A percentile compares a stretch with the other conserved stretches of the same genome.
Conservation (phyloP, 2,329 filamentous ascomycete species). For the Pseudogymnoascus sp. region DNA sequence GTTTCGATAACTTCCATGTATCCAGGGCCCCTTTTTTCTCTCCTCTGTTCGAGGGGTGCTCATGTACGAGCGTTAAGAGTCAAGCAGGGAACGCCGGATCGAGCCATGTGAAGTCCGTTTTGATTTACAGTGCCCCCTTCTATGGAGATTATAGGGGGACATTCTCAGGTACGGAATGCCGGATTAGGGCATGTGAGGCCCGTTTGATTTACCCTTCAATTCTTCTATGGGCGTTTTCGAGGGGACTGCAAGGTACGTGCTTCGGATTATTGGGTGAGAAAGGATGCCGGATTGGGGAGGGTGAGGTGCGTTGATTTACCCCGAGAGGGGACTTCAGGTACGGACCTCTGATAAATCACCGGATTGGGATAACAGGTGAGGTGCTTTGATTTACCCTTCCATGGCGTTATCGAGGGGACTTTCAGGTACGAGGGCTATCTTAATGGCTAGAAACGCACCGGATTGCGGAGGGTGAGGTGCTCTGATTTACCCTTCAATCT, state of each 20-base stretch:
- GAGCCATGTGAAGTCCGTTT: not conserved
- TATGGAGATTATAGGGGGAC: too few species aligned
- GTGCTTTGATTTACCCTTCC: not conserved
- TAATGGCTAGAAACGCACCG: not conserved
- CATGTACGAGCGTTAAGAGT: too few species aligned
- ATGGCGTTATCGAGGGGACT: not conserved
- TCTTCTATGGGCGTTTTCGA: not conserved
- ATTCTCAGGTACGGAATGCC: not conserved
- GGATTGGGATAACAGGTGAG: not conserved
- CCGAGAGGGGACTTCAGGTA: not conserved
- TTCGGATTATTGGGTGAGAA: too few species aligned
- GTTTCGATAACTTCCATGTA: too few species aligned
- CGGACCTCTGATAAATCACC: not conserved
- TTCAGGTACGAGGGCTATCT: not conserved
- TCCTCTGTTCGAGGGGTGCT: too few species aligned
- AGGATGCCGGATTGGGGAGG: not conserved
- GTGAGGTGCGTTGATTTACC: not conserved
- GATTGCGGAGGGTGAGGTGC: not conserved
- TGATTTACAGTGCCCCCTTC: too few species aligned
- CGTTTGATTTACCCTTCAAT: not conserved
- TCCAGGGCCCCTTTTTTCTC: too few species aligned
- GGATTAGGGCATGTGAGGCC: too few species aligned
- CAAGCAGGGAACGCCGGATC: too few species aligned
- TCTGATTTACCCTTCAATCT: not conserved
- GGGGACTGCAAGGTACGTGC: not conserved